Evolutionary conservation across 2,329 filamentous ascomycete genomes (phyloP).

Genomic region (Trichoderma arundinaceum): DNA sequence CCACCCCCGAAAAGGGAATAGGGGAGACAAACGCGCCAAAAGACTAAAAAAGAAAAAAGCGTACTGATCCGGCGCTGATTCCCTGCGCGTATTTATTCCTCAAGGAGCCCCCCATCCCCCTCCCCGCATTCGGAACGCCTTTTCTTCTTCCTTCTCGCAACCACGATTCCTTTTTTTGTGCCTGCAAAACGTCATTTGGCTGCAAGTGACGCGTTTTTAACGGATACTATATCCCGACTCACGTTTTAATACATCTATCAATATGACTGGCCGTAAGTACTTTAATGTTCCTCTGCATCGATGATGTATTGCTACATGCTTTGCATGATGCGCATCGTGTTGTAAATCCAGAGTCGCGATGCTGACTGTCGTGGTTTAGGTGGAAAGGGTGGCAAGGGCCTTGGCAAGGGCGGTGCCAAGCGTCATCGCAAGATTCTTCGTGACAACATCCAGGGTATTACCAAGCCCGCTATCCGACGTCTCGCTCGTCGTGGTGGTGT

Average conservation of each 20-base stretch:
- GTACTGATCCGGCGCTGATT: conserved; percentile 44
- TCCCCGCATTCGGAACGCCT: conserved; percentile 38
- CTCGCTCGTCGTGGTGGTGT: conserved; percentile 98
- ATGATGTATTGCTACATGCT: background rate
- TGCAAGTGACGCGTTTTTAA: conserved; percentile 16
- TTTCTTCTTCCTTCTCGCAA: conserved; percentile 32
- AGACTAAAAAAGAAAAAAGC: background rate
- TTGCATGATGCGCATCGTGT: background rate
- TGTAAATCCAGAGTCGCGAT: conserved; percentile 28
- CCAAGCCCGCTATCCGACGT: conserved; percentile 97
- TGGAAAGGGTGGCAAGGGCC: conserved; percentile 96
- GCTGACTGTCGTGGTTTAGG: conserved; percentile 63
- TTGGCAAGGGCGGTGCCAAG: conserved; percentile 98
- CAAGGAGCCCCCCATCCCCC: conserved; percentile 35
- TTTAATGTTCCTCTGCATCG: conserved; percentile 21
- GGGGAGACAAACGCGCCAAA: background rate
- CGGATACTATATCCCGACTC: conserved; percentile 31
- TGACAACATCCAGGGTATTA: conserved; percentile 99
- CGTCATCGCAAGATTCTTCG: conserved; percentile 98
- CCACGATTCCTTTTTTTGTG: background rate
- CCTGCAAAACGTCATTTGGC: conserved; percentile 7
- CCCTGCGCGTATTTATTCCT: conserved; percentile 47
- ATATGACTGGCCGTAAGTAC: conserved; percentile 75
- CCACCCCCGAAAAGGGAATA: conserved; percentile 33
- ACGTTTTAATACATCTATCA: conserved; percentile 48